Evolutionary conservation across 2,329 filamentous ascomycete species (phyloP).

Genomic region (Aschersonia sp.): DNA sequence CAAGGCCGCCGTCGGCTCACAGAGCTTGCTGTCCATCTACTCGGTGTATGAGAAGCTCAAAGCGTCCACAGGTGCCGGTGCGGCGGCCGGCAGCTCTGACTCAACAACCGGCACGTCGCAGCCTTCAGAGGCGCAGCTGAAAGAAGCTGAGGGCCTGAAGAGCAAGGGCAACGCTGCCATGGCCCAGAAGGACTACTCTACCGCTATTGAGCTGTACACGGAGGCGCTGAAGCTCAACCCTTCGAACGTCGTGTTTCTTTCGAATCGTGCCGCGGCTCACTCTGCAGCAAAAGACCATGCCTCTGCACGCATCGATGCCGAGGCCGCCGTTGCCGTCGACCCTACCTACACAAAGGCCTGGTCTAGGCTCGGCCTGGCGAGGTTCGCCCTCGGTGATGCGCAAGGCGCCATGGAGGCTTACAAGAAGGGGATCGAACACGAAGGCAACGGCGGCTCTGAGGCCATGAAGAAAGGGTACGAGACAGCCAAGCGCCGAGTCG

Average conservation of each 20-base stretch:
- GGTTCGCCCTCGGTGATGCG: constrained; percentile 82
- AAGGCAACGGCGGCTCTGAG: constrained; percentile 87
- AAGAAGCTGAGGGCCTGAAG: constrained; percentile 80
- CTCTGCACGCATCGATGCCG: constrained; percentile 73
- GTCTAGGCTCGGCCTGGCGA: constrained; percentile 82
- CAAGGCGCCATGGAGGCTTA: constrained; percentile 93
- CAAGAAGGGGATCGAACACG: constrained; percentile 78
- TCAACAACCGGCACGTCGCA: constrained; percentile 14
- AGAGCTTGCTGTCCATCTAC: constrained; percentile 86
- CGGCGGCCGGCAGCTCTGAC: constrained; percentile 22
- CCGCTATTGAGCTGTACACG: constrained; percentile 77
- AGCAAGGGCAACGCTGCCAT: constrained; percentile 87
- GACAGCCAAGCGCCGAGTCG: constrained; percentile 77
- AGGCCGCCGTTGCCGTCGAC: constrained; percentile 77
- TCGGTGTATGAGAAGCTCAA: constrained; percentile 93
- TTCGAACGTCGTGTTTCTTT: constrained; percentile 88
- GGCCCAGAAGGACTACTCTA: constrained; percentile 78
- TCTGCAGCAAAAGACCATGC: constrained; percentile 74
- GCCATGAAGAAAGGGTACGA: constrained; percentile 96
- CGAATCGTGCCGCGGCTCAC: constrained; percentile 91
- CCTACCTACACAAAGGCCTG: constrained; percentile 95
- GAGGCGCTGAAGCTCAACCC: constrained; percentile 71
- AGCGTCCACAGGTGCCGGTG: constrained; percentile 28
- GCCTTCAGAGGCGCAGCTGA: constrained; percentile 45
- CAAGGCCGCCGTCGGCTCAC: constrained; percentile 64